A percentile compares a stretch with the other conserved stretches of the same genome.
Evolutionary conservation across 1,284 basidiomycete species (phyloP).

Genomic region (Marasmius fiardii): DNA sequence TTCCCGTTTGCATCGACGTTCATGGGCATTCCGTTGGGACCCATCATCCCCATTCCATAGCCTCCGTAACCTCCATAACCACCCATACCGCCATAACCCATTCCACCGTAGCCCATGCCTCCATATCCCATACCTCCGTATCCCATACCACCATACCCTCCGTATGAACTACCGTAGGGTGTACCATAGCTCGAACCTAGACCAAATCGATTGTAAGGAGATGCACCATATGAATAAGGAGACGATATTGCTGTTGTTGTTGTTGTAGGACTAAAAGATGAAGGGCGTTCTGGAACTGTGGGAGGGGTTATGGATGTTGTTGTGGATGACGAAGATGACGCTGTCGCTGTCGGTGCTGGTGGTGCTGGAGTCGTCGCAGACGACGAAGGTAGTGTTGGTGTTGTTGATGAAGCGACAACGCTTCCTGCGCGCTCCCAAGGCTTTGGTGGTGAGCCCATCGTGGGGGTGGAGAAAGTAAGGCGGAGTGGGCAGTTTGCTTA

Average conservation of each 20-base stretch:
- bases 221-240: constrained; percentile 30
- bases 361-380: constrained; percentile 11
- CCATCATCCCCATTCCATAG: constrained; percentile 34
- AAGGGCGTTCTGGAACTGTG: constrained; percentile 44
- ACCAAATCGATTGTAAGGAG: constrained; percentile 34
- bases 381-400: constrained; percentile 22
- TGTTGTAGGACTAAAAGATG: constrained; percentile 32
- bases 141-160: constrained; percentile 19
- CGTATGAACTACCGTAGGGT: constrained; percentile 29
- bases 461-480: constrained; percentile 3
- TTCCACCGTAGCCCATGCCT: constrained; percentile 26
- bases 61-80: constrained; percentile 29
- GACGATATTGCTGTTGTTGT: constrained; percentile 22
- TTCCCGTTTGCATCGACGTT: constrained; percentile 40
- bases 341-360: constrained; percentile 18
- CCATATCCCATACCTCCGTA: constrained; percentile 21
- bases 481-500: too few species aligned
- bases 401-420: constrained; percentile 20
- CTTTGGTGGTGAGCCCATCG: constrained; percentile 80
- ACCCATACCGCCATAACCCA: constrained; percentile 38
- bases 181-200: background rate
- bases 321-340: constrained; percentile 17
- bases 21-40: constrained; percentile 45
- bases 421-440: constrained; percentile 70
- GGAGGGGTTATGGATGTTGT: constrained; percentile 26